Conservation (phyloP, 306 rosid species). For the Glycine soja region DNA sequence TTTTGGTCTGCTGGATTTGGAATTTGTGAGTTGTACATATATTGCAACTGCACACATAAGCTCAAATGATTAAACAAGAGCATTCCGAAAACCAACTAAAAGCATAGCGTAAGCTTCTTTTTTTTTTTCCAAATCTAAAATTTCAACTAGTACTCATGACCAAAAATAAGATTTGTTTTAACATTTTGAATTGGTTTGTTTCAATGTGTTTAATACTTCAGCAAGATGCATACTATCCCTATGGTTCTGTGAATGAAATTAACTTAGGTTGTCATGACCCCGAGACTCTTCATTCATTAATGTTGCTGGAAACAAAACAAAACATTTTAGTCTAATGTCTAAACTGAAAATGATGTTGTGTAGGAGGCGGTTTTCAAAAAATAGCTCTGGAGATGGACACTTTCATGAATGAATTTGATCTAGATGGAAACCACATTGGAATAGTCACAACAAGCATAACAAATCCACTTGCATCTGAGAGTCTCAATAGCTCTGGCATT, state of each 20-base stretch:
- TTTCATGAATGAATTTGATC: constrained; percentile 64
- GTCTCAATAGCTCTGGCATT: constrained; percentile 51
- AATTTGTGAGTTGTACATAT: too few species aligned
- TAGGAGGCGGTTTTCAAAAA: constrained; percentile 56
- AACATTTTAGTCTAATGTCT: not conserved
- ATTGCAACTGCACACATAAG: not conserved
- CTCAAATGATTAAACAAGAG: not conserved
- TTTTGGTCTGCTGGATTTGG: too few species aligned
- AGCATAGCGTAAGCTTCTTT: not conserved
- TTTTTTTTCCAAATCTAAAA: not conserved
- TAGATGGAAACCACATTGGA: constrained; percentile 63
- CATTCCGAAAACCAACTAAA: not conserved
- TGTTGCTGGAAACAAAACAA: not conserved
- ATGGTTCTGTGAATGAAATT: not conserved
- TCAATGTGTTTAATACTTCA: not conserved
- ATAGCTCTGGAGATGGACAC: constrained; percentile 64
- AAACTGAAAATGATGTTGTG: constrained; percentile 11
- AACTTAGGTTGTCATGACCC: not conserved
- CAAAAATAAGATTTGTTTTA: not conserved
- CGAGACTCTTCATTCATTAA: not conserved
- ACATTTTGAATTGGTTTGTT: not conserved
- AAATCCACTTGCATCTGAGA: constrained; percentile 51
- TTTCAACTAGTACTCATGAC: not conserved
- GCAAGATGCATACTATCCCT: not conserved
- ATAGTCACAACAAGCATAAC: constrained; percentile 57